phyloP scores from a whole-genome alignment of 345 rosid species.

The Trapa bicornis region DNA sequence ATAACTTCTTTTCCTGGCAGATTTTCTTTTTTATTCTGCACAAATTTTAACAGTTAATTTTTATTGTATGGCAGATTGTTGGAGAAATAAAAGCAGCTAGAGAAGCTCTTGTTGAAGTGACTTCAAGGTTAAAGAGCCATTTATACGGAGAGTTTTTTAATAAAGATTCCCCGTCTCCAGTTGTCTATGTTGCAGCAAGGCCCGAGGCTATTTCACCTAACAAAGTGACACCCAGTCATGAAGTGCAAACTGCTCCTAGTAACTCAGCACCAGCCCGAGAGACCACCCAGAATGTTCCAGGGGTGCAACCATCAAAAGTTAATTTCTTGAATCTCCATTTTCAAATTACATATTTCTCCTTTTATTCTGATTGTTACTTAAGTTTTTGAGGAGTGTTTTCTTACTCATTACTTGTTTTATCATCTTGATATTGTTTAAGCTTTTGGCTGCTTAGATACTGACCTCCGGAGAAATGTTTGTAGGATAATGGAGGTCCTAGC shows the following conservation, averaged over 20 bases:
- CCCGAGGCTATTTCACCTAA: constrained; percentile 42
- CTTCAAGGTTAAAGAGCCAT: constrained; percentile 58
- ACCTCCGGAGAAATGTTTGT: constrained; percentile 9
- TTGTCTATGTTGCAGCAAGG: constrained; percentile 39
- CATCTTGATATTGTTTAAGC: neutral
- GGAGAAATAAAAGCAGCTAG: constrained; percentile 92
- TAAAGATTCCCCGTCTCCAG: constrained; percentile 47
- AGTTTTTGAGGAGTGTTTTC: neutral
- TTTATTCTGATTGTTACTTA: neutral
- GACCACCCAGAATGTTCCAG: constrained; percentile 29
- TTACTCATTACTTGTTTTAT: neutral
- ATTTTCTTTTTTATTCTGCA: neutral
- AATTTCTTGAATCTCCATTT: neutral
- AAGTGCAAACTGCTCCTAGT: constrained; percentile 28
- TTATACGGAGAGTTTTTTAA: constrained; percentile 54
- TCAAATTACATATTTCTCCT: neutral
- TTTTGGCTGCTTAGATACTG: neutral
- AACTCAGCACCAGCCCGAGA: constrained; percentile 21
- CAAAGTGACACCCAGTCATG: constrained; percentile 29
- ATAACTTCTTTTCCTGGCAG: neutral
- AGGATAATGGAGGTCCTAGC: constrained; percentile 54
- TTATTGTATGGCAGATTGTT: constrained; percentile 40
- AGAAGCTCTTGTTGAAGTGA: constrained; percentile 85
- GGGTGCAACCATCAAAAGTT: constrained; percentile 46
- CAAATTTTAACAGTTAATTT: neutral